These are phyloP conservation scores for Fusarium proliferatum DNA, from an alignment of 2,329 filamentous ascomycete genomes.

Conservation along the genomic window DNA sequence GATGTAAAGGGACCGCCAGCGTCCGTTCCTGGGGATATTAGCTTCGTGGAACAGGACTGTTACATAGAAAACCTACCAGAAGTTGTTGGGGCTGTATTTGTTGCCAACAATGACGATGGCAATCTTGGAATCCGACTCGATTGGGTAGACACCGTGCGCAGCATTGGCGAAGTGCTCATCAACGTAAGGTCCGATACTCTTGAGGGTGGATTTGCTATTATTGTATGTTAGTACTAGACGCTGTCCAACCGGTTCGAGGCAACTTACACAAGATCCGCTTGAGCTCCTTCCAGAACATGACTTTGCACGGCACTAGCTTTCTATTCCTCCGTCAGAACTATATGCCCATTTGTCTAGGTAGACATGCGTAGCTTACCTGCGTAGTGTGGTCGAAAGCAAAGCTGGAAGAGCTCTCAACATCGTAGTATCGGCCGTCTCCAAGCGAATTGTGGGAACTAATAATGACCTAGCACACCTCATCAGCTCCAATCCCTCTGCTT, in stretches of 20 bases:
- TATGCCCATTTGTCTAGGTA: neutral
- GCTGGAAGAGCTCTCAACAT: conserved; percentile 86
- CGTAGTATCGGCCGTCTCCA: conserved; percentile 86
- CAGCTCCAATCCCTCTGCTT: conserved; percentile 9
- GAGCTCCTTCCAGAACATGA: conserved; percentile 78
- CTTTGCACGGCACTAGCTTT: conserved; percentile 87
- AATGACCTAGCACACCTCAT: conserved; percentile 68
- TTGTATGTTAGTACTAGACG: conserved; percentile 33
- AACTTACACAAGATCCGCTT: conserved; percentile 82
- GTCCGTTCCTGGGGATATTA: conserved; percentile 78
- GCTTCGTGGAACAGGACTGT: neutral
- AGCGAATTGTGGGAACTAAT: conserved; percentile 89
- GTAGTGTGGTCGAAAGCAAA: conserved; percentile 89
- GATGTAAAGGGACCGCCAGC: conserved; percentile 91
- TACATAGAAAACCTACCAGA: conserved; percentile 72
- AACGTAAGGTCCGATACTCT: conserved; percentile 79
- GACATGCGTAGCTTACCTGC: conserved; percentile 63
- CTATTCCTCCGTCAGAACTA: conserved; percentile 53
- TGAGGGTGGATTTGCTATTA: conserved; percentile 82
- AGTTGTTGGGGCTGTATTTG: conserved; percentile 98
- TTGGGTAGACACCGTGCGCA: conserved; percentile 84
- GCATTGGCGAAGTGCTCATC: conserved; percentile 89
- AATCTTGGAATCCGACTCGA: conserved; percentile 78
- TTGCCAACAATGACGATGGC: conserved; percentile 90
- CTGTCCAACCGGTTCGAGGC: neutral